Base-by-base conservation (phyloP, 2,329 filamentous ascomycete genomes). In the Colletotrichum limetticola region DNA sequence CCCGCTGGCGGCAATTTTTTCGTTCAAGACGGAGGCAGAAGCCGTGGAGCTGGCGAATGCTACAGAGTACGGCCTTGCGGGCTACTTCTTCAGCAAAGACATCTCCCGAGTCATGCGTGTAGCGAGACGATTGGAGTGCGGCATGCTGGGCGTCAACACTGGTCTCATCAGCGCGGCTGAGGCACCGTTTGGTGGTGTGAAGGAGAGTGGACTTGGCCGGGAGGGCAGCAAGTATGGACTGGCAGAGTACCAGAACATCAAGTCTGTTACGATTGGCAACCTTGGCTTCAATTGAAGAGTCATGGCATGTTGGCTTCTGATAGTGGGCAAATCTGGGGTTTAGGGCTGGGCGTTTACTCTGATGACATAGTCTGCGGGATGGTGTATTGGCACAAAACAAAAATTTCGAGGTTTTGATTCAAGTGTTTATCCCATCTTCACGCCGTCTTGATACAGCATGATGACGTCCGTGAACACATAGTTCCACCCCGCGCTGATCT, bases 1-100 rank as follows among this genome's bases (percentile, higher is more conserved):
- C 1, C 93, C 92, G 1, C 87, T 94, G 0, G 91, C 92, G 0
- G 92, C 90, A 1, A 80, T 94, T 2, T 93, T 93, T 81, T 84
- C 87, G 16, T 94, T 94, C 79, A 87, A 92, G 35, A 90, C 88
- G 0, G 92, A 95, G 79, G 89, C 91, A 37, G 91, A 95, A 72
- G 92, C 93, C 7, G 87, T 94, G 9, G 84, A 88, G 68, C 83
- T 91, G 67, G 92, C 92, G 1, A 94, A 95, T 78, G 78, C 82
- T 4, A 86, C 91, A 0, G 91, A 92, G 74, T 92, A 94, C 58
- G 92, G 93, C 1, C 86, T 94, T 42, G 92, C 93, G 0, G 92
- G 91, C 2, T 94, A 94, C 81, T 93, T 93, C 82, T 94, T 91
- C 82, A 92, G 82, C 57, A 80, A 81, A 71, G 79, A 86, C 76